phyloP scores from a whole-genome alignment of 108 stramenopile genomes.

The Fragilaria crotonensis region DNA sequence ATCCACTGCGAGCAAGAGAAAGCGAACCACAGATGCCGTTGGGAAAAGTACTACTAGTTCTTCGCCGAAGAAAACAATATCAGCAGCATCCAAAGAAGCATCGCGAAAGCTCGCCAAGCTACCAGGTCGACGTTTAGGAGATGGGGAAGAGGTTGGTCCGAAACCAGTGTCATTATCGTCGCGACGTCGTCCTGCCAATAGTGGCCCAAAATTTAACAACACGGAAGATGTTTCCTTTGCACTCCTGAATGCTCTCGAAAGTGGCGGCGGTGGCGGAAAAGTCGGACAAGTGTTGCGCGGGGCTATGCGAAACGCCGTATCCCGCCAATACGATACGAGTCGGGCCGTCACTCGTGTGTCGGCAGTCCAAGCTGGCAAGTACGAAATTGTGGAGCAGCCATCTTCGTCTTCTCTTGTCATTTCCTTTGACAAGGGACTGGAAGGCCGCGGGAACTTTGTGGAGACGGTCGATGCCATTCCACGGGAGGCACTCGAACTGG shows the following conservation, averaged over 20 bases:
- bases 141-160: constrained; percentile 19
- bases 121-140: constrained; percentile 37
- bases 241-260: constrained; percentile 50
- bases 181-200: not conserved
- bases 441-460: constrained; percentile 52
- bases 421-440: constrained; percentile 56
- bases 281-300: constrained; percentile 49
- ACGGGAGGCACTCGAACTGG: constrained; percentile 45
- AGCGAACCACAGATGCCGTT: not conserved
- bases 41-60: not conserved
- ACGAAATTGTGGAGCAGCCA: constrained; percentile 22
- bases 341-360: constrained; percentile 56
- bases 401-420: constrained; percentile 27
- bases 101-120: constrained; percentile 12
- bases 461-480: constrained; percentile 70
- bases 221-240: constrained; percentile 57
- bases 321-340: constrained; percentile 70
- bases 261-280: constrained; percentile 31
- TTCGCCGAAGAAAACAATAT: constrained; percentile 1
- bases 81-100: constrained; percentile 14
- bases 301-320: constrained; percentile 76
- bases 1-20: constrained; percentile 7
- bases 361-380: constrained; percentile 48
- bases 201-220: not conserved
- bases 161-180: not conserved